Base-by-base conservation (phyloP, 108 stramenopile species). In the Tribonema minus region DNA sequence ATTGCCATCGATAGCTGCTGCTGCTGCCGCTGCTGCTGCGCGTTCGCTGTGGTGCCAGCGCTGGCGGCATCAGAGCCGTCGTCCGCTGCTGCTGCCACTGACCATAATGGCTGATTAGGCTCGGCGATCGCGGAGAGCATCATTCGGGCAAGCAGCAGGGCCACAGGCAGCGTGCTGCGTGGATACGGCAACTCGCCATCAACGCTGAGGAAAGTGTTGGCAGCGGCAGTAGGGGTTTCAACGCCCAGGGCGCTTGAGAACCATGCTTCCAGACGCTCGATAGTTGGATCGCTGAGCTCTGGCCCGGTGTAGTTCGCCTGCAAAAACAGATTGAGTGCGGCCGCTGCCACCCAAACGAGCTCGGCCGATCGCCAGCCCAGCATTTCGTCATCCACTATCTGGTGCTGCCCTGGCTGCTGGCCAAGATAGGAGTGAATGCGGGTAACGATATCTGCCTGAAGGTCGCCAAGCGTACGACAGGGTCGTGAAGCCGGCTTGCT, bases 121-220 rank as follows among this genome's bases (percentile, higher is more conserved):
- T 58, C 40, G 0, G 23, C 64, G 1, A 77, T 6, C 20, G 68
- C 58, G 30, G 54, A 23, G 33, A 79, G 33, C 27, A 79, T 40
- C 28, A 46, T 27, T 46, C 77, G 58, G 26, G 77, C 65, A 32
- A 40, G 2, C 54, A 79, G 70, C 33, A 79, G 68, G 33, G 66
- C 38, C 35, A 31, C 67, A 29, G 68, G 23, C 27, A 79, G 37
- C 25, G 58, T 59, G 37, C 77, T 68, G 35, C 27, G 54, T 3
- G 77, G 77, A 38, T 79, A 79, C 26, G 77, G 77, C 25, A 79
- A 46, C 77, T 79, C 77, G 3, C 77, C 77, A 3, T 79, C 77
- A 41, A 67, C 68, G 32, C 67, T 6, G 6, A 79, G 58, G 28
- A 68, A 58, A 2, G 68, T 36, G 77, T 79, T 79, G 37, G 77